Base-by-base conservation (phyloP, 2,329 filamentous ascomycete species). In the Ascochyta clinopodiicola region DNA sequence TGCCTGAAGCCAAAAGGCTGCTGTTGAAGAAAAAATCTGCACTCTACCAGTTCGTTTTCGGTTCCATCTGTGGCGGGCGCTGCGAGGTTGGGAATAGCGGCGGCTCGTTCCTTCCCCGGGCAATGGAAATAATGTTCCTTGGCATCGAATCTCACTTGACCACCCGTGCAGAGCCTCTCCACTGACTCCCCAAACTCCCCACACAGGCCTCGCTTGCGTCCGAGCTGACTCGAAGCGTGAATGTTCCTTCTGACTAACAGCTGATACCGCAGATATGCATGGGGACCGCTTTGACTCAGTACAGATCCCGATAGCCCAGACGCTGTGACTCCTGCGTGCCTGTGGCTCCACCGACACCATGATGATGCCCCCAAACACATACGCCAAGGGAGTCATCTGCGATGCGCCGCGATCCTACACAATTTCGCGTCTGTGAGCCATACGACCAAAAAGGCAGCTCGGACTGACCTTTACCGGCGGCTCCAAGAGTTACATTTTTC, bases 101-200 rank as follows among this genome's bases (percentile, higher is more conserved):
- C 63, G 64, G 67, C 53, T 64, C 68, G 64, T 64, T 52, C 63
- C 68, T 57, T 71, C 45, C 35, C 64, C 66, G 66, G 61, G 52
- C 51, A 46, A 52, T 50, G 53, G 40, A 34, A 47, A 51, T 15
- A 53, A 56, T 17, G 17, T 44, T 36, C 44, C 48, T 64, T 63
- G 51, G 55, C 65, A 42, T 44, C 32, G 45, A 57, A 54, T 46
- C 49, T 48, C 34, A 51, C 24, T 35, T 45, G 22, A 38, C 37
- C 37, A 12, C 34, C 42, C 22, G 12, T 19, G 31, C 40, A 43
- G 40, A 51, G 37, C 43, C 36, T 46, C 32, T 32, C 43, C n/a
- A 42, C 21, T 17, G 42, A 34, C 37, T 38, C 37, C 32, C 51
- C 40, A 32, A 43, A 31, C 27, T 38, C 36, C 47, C 42, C 57